phyloP scores from a whole-genome alignment of 768 basidiomycete species.

The Tephrocybe sp. region DNA sequence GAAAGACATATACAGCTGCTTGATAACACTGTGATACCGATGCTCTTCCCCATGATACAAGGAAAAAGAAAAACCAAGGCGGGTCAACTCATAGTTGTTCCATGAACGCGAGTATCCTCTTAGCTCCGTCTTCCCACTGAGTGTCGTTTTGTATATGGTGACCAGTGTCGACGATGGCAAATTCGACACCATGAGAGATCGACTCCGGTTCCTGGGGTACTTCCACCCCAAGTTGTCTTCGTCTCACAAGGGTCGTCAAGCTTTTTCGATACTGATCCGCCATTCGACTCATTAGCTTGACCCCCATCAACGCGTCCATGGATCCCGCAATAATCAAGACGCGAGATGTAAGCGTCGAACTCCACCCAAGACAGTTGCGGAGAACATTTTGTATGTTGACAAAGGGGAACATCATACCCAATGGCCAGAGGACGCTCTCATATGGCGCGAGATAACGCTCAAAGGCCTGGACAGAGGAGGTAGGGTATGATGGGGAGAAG shows the following conservation, averaged over 20 bases:
- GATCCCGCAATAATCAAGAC: conserved; percentile 7
- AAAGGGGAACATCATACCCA: conserved; percentile 17
- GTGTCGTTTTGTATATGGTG: conserved; percentile 17
- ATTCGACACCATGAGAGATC: not conserved
- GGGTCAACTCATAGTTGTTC: conserved; percentile 6
- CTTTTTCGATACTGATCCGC: conserved; percentile 9
- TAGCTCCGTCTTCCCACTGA: conserved; percentile 11
- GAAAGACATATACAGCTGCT: too few relatives aligned
- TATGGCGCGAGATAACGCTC: conserved; percentile 11
- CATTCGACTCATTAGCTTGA: conserved; percentile 8
- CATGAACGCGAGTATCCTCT: conserved; percentile 5
- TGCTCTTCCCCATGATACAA: too few relatives aligned
- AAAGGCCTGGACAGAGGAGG: not conserved
- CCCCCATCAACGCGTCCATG: conserved; percentile 13
- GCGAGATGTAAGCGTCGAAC: not conserved
- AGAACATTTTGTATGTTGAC: conserved; percentile 12
- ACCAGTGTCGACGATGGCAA: conserved; percentile 9
- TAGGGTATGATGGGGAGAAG: conserved; percentile 5
- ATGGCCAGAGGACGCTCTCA: conserved; percentile 15
- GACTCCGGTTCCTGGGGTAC: not conserved
- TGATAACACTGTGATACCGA: too few relatives aligned
- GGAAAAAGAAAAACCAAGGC: too few relatives aligned
- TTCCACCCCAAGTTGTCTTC: not conserved
- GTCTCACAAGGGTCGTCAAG: conserved; percentile 1
- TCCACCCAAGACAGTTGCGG: conserved; percentile 5